phyloP scores from a whole-genome alignment of 208 protist species.

The Wallacemonas rigidus region DNA sequence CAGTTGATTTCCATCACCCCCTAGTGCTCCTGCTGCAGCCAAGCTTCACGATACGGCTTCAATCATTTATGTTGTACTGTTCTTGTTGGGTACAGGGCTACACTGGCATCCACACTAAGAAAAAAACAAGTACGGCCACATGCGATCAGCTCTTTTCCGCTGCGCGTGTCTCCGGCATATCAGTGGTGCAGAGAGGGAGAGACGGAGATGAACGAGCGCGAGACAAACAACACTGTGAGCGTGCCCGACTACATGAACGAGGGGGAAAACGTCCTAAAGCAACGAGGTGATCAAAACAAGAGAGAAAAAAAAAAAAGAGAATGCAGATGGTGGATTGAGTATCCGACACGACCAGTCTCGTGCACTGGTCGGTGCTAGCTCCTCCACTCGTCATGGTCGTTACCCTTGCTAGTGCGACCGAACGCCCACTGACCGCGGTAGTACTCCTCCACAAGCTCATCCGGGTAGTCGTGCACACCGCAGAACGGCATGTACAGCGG shows the following conservation, averaged over 20 bases:
- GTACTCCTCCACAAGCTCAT: slow-evolving; percentile 91
- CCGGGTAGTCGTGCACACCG: slow-evolving; percentile 84
- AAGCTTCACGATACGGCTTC: too few species aligned
- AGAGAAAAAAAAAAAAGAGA: slow-evolving; percentile 14
- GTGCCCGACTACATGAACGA: slow-evolving; percentile 9
- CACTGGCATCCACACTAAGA: too few species aligned
- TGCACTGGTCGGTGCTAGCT: slow-evolving; percentile 36
- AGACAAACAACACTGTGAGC: background rate
- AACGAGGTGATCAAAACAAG: slow-evolving; percentile 23
- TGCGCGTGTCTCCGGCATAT: too few species aligned
- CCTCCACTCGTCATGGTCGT: slow-evolving; percentile 91
- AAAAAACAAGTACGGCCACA: too few species aligned
- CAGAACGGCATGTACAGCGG: slow-evolving; percentile 88
- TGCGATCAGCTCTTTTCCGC: too few species aligned
- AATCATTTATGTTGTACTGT: too few species aligned
- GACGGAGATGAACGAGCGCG: background rate
- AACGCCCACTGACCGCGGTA: slow-evolving; percentile 91
- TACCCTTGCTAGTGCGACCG: slow-evolving; percentile 80
- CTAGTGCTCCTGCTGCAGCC: too few species aligned
- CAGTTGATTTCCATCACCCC: too few species aligned
- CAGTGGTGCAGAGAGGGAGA: background rate
- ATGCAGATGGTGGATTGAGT: background rate
- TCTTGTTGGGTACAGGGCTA: too few species aligned
- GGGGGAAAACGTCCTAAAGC: slow-evolving; percentile 23
- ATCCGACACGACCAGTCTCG: background rate